Percentiles rank a stretch among this genome's conserved stretches.
Evolutionary conservation across 495 filamentous ascomycete species (phyloP).

Genomic region (Neurospora sp.): DNA sequence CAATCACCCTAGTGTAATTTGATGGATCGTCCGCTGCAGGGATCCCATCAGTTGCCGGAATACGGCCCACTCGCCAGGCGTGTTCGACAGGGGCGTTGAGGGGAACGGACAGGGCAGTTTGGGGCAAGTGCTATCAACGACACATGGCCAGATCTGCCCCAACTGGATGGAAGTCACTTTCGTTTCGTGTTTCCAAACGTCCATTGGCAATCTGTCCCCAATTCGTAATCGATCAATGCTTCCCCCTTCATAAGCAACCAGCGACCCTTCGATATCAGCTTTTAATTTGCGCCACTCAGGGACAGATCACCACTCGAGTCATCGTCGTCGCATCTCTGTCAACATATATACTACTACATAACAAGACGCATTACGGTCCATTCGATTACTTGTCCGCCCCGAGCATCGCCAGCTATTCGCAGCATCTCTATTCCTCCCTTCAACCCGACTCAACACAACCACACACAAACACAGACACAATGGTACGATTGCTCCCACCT

Average conservation of each 20-base stretch:
- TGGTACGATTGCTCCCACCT: conserved; percentile 10
- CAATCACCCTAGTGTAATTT: neutral
- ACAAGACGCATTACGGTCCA: neutral
- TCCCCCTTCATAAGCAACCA: neutral
- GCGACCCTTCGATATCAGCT: neutral
- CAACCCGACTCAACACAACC: neutral
- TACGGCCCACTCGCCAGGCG: neutral
- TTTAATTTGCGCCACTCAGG: neutral
- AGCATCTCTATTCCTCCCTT: neutral
- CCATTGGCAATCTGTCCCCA: conserved; percentile 22
- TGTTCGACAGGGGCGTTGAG: neutral
- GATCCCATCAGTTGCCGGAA: neutral
- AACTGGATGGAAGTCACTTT: neutral
- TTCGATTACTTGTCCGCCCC: neutral
- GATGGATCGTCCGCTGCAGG: neutral
- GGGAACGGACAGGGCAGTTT: neutral
- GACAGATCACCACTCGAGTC: neutral
- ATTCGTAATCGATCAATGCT: neutral
- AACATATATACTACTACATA: neutral
- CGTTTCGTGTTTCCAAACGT: neutral
- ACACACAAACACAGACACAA: conserved; percentile 6
- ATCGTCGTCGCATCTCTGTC: neutral
- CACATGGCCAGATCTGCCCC: conserved; percentile 17
- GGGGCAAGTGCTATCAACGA: conserved; percentile 4
- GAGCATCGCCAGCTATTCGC: neutral